Conservation (phyloP, 768 basidiomycete genomes). For the Serendipita sp. region DNA sequence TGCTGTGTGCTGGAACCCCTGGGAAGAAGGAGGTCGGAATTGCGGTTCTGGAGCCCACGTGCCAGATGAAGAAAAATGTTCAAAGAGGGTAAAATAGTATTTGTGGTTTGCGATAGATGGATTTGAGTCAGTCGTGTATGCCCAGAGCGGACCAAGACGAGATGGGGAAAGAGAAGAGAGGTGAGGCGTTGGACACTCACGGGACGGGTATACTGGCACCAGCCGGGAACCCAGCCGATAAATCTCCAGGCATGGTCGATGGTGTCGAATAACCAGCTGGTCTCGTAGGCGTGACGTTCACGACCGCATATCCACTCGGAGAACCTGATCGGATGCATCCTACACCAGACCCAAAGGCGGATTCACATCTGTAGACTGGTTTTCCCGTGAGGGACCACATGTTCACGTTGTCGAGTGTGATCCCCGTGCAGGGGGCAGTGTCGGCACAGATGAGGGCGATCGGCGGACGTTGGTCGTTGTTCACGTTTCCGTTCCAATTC, state of each 20-base stretch:
- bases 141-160: too few species aligned
- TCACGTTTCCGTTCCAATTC: conserved; percentile 17
- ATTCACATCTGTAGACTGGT: conserved; percentile 17
- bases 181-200: not conserved
- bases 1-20: not conserved
- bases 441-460: conserved; percentile 17
- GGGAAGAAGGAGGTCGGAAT: conserved; percentile 9
- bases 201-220: conserved; percentile 8
- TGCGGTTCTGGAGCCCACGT: not conserved
- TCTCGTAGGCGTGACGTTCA: conserved; percentile 11
- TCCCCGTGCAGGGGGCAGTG: conserved; percentile 16
- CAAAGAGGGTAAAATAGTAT: too few species aligned
- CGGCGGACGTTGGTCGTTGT: conserved; percentile 15
- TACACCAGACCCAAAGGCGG: conserved; percentile 17
- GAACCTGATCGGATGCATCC: conserved; percentile 15
- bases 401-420: conserved; percentile 17
- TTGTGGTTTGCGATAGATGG: too few species aligned
- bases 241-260: conserved; percentile 13
- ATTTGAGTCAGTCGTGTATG: too few species aligned
- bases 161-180: not conserved
- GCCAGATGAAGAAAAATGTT: too few species aligned
- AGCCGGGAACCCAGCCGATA: conserved; percentile 5
- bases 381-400: conserved; percentile 17
- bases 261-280: conserved; percentile 18
- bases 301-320: conserved; percentile 13